phyloP scores from a whole-genome alignment of 116 monocot species.

The Posidonia oceanica region DNA sequence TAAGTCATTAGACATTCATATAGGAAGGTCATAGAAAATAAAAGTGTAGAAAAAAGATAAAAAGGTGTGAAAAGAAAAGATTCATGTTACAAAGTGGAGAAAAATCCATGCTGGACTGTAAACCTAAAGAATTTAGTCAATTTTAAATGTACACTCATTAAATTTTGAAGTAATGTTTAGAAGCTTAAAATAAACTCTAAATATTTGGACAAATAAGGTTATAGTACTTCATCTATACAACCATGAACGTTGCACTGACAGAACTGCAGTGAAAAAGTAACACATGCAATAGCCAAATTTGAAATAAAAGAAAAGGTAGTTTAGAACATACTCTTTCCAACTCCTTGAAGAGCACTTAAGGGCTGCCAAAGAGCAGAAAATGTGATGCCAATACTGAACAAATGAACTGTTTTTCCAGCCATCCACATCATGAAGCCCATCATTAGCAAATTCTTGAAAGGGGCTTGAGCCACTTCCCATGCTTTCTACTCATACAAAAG shows the following conservation, averaged over 20 bases:
- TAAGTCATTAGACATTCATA: no score
- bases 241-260: background rate
- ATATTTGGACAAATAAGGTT: no score
- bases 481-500: conserved; percentile 59
- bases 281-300: background rate
- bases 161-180: no score
- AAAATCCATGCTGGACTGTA: no score
- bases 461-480: conserved; percentile 97
- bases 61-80: no score
- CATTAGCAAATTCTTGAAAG: conserved; percentile 92
- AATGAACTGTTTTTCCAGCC: conserved; percentile 93
- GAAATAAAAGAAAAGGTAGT: background rate
- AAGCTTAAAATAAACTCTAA: no score
- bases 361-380: conserved; percentile 99
- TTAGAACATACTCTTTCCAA: conserved; percentile 69
- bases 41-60: no score
- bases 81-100: no score
- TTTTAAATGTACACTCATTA: no score
- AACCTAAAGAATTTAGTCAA: no score
- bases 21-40: no score
- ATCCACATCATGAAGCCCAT: conserved; percentile 99
- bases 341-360: conserved; percentile 83
- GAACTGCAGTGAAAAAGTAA: background rate
- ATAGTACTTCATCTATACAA: background rate
- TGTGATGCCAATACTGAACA: conserved; percentile 98